These are phyloP conservation scores for Aspergillus ostianus DNA, from an alignment of 495 filamentous ascomycete genomes.

Conservation along the genomic window DNA sequence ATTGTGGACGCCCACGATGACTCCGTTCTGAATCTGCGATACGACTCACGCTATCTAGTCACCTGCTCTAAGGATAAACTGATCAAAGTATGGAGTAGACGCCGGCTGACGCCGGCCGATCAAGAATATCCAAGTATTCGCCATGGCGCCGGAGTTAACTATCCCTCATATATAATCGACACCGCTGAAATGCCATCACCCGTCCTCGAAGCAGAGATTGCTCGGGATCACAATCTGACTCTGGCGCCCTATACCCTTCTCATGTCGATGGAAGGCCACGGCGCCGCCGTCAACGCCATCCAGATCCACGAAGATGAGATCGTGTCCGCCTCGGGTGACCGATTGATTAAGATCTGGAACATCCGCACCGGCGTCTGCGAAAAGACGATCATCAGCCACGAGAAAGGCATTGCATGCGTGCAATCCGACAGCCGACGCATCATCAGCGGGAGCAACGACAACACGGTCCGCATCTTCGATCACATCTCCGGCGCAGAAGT, in stretches of 20 bases:
- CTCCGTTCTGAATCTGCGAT: constrained; percentile 92
- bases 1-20: constrained; percentile 77
- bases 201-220: constrained; percentile 40
- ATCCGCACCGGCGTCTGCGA: constrained; percentile 72
- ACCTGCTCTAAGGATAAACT: constrained; percentile 97
- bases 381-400: constrained; percentile 79
- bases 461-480: constrained; percentile 93
- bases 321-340: constrained; percentile 91
- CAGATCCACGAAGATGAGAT: constrained; percentile 84
- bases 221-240: constrained; percentile 35
- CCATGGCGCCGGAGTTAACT: constrained; percentile 36
- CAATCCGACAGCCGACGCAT: constrained; percentile 97
- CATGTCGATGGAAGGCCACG: constrained; percentile 75
- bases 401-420: constrained; percentile 95
- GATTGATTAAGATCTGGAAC: constrained; percentile 90
- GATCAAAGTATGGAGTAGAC: constrained; percentile 92
- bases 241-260: constrained; percentile 68
- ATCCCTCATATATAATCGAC: constrained; percentile 56
- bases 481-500: constrained; percentile 79
- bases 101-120: constrained; percentile 62
- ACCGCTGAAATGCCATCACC: constrained; percentile 47
- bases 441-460: constrained; percentile 92
- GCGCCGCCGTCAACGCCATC: constrained; percentile 93
- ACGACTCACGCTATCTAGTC: constrained; percentile 85
- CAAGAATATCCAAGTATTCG: constrained; percentile 59